Evolutionary conservation across 1,284 basidiomycete genomes (phyloP), one percentile per base, ranked within the genome.

Genomic region (Bondarzewia mesenterica): DNA sequence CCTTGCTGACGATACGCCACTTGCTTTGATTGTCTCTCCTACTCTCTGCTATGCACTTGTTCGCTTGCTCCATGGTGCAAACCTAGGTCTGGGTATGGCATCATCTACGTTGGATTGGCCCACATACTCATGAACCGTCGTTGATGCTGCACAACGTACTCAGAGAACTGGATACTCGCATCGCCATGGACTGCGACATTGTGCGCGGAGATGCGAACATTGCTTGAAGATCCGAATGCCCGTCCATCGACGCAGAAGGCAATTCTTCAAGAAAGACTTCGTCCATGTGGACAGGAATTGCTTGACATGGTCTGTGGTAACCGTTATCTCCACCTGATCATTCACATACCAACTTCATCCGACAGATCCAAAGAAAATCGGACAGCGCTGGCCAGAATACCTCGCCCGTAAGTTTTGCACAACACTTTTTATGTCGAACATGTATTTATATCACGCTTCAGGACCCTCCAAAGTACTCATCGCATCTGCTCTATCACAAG

Each of bases 101-200:
- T 38, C 2, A 29, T 32, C 20, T 21, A 46, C 16, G 26, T n/a
- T 27, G 38, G 18, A 40, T n/a, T 40, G 4, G 21, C 38, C 14
- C 38, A 5, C 16, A 15, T 32, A 10, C 5, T n/a, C 29, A 12
- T 32, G 29, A 3, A 32, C 5, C 10, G 10, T 32, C n/a, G 29
- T 10, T 7, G 10, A 32, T 12, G 12, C 10, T 32, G 29, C 25
- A 42, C 39, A 25, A 18, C 37, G 38, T 26, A n/a, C 38, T 22
- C 39, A 71, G 68, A 55, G 36, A 56, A 55, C 8, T 71, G 62
- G 51, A 58, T 69, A 40, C 44, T 66, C 10, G 58, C 58, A 16
- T 80, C 75, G 20, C 73, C 75, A 5, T 80, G 78, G 73, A 73
- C 75, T 5, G 58, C 58, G n/a, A 67, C 61, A 32, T 58, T 81